Percentiles rank a stretch among this genome's conserved stretches.
Conservation (phyloP, 2,329 filamentous ascomycete species). For the Zalaria sp. region DNA sequence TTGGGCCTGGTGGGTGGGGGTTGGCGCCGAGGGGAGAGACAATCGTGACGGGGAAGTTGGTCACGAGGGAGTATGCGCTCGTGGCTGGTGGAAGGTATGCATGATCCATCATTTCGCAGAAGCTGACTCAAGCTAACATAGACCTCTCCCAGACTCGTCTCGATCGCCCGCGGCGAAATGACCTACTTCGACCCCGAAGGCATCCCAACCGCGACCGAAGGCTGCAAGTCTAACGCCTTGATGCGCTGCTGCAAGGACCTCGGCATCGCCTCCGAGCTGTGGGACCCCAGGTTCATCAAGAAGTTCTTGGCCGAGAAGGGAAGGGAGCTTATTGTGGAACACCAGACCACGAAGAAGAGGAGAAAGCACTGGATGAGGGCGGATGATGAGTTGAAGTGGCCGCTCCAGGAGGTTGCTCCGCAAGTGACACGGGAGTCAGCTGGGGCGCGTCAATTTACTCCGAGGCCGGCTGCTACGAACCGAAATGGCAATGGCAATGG, state of each 20-base stretch:
- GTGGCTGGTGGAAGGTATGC: slow-evolving; percentile 73
- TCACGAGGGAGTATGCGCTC: slow-evolving; percentile 87
- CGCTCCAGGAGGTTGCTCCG: slow-evolving; percentile 37
- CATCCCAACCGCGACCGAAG: slow-evolving; percentile 88
- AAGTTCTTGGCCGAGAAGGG: slow-evolving; percentile 63
- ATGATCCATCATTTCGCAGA: slow-evolving; percentile 2
- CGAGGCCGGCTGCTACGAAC: no score
- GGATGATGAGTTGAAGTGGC: slow-evolving; percentile 58
- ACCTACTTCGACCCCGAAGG: slow-evolving; percentile 81
- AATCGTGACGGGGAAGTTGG: slow-evolving; percentile 64
- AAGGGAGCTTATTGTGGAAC: slow-evolving; percentile 80
- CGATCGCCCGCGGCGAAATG: slow-evolving; percentile 86
- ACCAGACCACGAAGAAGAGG: slow-evolving; percentile 74
- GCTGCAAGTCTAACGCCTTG: slow-evolving; percentile 92
- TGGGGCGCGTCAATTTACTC: no score
- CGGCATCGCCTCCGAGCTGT: slow-evolving; percentile 85
- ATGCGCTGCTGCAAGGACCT: slow-evolving; percentile 98
- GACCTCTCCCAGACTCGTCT: slow-evolving; percentile 55
- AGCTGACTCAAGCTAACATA: background rate
- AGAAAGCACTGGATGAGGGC: slow-evolving; percentile 77
- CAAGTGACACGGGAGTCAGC: background rate
- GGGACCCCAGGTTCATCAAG: slow-evolving; percentile 86
- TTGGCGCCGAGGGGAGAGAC: slow-evolving; percentile 77
- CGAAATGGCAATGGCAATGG: no score
- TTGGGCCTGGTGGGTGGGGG: slow-evolving; percentile 93